phyloP scores from a whole-genome alignment of 2,329 filamentous ascomycete genomes.

The Lomentospora prolificans region DNA sequence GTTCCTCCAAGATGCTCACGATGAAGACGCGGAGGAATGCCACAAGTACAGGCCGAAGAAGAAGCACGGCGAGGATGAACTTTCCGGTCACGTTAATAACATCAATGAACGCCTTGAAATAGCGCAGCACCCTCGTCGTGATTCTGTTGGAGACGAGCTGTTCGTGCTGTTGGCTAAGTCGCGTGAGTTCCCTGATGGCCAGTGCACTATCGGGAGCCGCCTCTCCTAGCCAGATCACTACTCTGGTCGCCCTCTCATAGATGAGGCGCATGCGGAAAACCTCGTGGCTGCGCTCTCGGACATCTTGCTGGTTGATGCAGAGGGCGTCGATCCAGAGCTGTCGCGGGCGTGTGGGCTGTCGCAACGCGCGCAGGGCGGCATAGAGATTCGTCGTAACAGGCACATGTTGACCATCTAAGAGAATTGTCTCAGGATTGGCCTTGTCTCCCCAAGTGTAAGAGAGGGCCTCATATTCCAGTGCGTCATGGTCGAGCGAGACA shows the following conservation, averaged over 20 bases:
- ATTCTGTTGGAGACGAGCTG: neutral
- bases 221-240: neutral
- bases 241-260: neutral
- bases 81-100: neutral
- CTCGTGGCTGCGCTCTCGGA: conserved; percentile 12
- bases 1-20: neutral
- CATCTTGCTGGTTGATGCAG: conserved; percentile 14
- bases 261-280: conserved; percentile 2
- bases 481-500: neutral
- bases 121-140: neutral
- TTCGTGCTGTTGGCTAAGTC: neutral
- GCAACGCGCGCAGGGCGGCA: conserved; percentile 11
- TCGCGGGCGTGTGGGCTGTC: conserved; percentile 3
- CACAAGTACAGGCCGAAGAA: neutral
- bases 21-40: neutral
- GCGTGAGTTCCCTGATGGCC: neutral
- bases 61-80: neutral
- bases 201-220: neutral
- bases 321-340: conserved; percentile 14
- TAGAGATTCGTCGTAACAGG: conserved; percentile 12
- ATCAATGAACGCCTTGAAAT: neutral
- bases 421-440: neutral
- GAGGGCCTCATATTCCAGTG: conserved; percentile 12
- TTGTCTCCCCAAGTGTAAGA: conserved; percentile 15
- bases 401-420: neutral